Evolutionary conservation across 371 early-diverging fungal species (phyloP), one percentile per base, ranked within the genome.

Genomic region (Umbelopsis sp.): DNA sequence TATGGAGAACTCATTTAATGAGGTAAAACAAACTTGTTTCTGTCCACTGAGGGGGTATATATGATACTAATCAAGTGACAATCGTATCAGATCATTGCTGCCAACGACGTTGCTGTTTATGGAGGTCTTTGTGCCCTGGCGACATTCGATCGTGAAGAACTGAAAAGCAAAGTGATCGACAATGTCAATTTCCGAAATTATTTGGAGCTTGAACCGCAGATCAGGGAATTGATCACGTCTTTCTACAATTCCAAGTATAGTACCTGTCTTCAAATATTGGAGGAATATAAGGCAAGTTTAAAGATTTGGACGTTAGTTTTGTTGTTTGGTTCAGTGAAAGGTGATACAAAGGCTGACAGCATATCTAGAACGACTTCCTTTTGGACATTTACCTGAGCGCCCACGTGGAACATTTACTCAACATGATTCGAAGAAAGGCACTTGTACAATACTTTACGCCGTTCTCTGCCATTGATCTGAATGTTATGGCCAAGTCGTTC

Each of bases 91-190:
- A 80, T 93, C 14, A 75, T 94, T 35, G 87, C 94, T 0, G 80
- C 93, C 11, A 91, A 92, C 68, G 96, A 96, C 74, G 80, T 96
- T 52, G 95, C 95, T 14, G 80, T 91, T 3, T 93, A 93, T 74
- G 93, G 93, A 65, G 91, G 88, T 48, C 80, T 95, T 14, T 92
- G 92, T 71, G 94, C 94, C 0, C 73, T 96, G 46, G 92, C 94
- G 8, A 86, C 94, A 3, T 93, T 89, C 70, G 88, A 89, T 66
- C 83, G 96, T 44, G 68, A 79, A 45, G 90, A 94, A 52, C 76
- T 96, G 14, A 89, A 90, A 69, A 72, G 72, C 0, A 75, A 87
- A 67, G 84, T 94, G 10, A 80, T 93, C 45, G 91, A 91, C 41
- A 94, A 92, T 69, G 70, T 82, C 11, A 83, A 87, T 11, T 93